A percentile compares a stretch with the other conserved stretches of the same genome.
These are phyloP conservation scores for Fusarium euwallaceae DNA, from an alignment of 2,329 filamentous ascomycete species.

Conservation along the genomic window DNA sequence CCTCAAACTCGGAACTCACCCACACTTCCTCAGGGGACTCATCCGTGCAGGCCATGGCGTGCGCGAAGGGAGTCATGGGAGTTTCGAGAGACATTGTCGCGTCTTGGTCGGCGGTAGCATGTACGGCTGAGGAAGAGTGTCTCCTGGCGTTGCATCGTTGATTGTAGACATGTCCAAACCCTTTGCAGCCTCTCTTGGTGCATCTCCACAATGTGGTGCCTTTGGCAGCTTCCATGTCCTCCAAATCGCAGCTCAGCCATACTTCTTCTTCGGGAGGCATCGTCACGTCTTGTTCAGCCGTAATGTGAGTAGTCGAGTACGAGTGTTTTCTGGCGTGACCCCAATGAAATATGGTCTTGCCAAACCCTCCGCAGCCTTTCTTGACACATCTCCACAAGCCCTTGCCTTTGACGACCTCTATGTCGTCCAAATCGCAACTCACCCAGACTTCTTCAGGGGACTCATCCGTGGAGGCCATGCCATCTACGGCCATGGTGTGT, in stretches of 20 bases:
- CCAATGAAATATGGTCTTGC: too few relatives aligned
- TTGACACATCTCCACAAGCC: too few relatives aligned
- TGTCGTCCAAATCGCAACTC: slow-evolving; percentile 13
- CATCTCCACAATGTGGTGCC: not conserved
- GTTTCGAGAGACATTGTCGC: not conserved
- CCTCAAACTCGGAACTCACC: slow-evolving; percentile 13
- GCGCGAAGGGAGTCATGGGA: not conserved
- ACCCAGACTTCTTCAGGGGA: slow-evolving; percentile 10
- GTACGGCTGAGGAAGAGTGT: not conserved
- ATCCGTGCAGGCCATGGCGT: not conserved
- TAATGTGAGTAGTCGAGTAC: too few relatives aligned
- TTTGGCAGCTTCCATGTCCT: slow-evolving; percentile 20
- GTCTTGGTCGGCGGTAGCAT: not conserved
- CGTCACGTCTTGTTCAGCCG: too few relatives aligned
- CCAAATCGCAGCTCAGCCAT: slow-evolving; percentile 15
- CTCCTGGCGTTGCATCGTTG: not conserved
- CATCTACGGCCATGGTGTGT: slow-evolving; percentile 6
- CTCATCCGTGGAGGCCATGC: not conserved
- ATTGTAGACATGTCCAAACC: not conserved
- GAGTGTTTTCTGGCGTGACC: too few relatives aligned
- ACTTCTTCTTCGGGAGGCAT: not conserved
- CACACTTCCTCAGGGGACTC: slow-evolving; percentile 7
- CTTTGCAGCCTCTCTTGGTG: not conserved
- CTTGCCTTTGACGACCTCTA: slow-evolving; percentile 13
- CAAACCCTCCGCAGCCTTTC: too few relatives aligned